Base-by-base conservation (phyloP, 768 basidiomycete genomes). In the Boletus reticuloceps region DNA sequence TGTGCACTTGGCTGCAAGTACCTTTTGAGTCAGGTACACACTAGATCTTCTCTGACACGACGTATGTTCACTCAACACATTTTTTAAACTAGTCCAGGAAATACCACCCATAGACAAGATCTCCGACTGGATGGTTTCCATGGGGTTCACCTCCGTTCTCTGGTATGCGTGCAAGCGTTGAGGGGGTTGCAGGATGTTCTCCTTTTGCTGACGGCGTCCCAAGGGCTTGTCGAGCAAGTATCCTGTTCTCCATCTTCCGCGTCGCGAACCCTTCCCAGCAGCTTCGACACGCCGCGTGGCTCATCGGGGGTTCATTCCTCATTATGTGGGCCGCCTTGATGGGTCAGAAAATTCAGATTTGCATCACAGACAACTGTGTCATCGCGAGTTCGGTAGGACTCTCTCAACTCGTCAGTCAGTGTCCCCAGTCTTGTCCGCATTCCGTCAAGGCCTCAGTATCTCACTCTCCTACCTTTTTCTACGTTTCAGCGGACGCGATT, bases 191-290 rank as follows among this genome's bases (percentile, higher is more conserved):
- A 9, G 8, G 27, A 29, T 13, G 38, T 10, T 9, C 37, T 20
- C 27, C 27, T n/a, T 16, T 34, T 46, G 22, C 52, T 67, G 20
- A 58, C 11, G n/a, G 5, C 25, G 19, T 25, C 8, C 17, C 1
- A 31, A 71, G 68, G 68, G 47, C 52, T 13, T 63, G 68, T 51
- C 63, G 68, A 10, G 44, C 54, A 25, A 69, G 69, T 49, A 56
- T 69, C 40, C 38, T 69, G 34, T 12, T 60, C 29, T 69, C 68
- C n/a, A 55, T 71, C 46, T 40, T 67, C 13, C 63, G 58, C 19
- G 13, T 63, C 10, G 50, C 50, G 9, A 59, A 50, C 13, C 64
- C 65, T 0, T 55, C 51, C 11, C 54, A 29, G 39, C 47, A 7
- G 4, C 51, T 56, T 17, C 53, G 47, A 6, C 58, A 51, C 16